Percentiles rank a stretch among this genome's conserved stretches.
Evolutionary conservation across 352 stramenopile genomes (phyloP).

Genomic region (Pilasporangium apinafurcum): DNA sequence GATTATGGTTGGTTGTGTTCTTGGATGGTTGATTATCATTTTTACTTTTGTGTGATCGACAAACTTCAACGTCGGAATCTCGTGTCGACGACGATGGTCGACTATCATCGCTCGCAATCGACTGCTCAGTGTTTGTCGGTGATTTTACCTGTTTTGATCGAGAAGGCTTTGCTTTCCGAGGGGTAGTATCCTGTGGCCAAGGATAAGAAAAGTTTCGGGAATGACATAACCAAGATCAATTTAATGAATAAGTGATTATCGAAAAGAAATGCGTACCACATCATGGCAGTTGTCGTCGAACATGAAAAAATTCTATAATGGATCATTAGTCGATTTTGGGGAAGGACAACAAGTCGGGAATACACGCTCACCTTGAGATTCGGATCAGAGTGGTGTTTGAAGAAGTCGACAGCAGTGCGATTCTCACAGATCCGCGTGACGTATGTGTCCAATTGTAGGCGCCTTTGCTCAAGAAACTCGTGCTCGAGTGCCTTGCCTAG

Average conservation of each 20-base stretch:
- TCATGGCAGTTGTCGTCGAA: conserved; percentile 60
- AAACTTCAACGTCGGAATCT: neutral
- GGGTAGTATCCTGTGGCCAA: conserved; percentile 21
- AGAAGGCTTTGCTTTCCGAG: conserved; percentile 16
- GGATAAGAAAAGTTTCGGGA: too few species aligned
- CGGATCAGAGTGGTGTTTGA: conserved; percentile 36
- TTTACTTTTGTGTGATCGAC: neutral
- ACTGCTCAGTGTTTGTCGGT: too few species aligned
- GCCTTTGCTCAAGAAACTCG: conserved; percentile 53
- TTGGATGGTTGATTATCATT: conserved; percentile 4
- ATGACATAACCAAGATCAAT: too few species aligned
- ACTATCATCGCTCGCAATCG: conserved; percentile 6
- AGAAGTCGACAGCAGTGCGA: conserved; percentile 40
- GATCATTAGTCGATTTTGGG: neutral
- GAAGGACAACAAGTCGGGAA: neutral
- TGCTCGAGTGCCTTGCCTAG: conserved; percentile 41
- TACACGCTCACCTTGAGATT: conserved; percentile 51
- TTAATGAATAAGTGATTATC: neutral
- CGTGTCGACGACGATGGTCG: conserved; percentile 14
- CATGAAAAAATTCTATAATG: conserved; percentile 36
- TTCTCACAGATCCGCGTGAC: conserved; percentile 35
- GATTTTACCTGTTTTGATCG: conserved; percentile 8
- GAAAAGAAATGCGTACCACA: conserved; percentile 24
- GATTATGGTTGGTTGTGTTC: too few species aligned
- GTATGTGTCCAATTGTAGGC: conserved; percentile 48